Percentiles rank a stretch among this genome's conserved stretches.
Conservation (phyloP, 2,329 filamentous ascomycete species). For the Sclerotinia borealis region DNA sequence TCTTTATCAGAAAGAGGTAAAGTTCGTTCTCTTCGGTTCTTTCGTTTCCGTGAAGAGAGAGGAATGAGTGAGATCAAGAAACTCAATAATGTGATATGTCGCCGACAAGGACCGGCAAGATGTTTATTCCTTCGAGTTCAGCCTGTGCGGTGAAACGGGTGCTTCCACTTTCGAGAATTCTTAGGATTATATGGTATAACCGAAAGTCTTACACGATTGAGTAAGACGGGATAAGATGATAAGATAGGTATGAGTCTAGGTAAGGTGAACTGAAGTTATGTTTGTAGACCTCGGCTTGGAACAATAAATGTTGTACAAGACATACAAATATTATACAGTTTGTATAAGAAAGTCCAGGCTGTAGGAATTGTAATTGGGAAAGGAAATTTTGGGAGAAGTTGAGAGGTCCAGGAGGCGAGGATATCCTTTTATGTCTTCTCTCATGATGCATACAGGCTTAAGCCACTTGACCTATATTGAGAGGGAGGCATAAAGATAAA, state of each 20-base stretch:
- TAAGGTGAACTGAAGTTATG: neutral
- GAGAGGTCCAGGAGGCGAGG: slow-evolving; percentile 10
- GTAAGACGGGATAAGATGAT: neutral
- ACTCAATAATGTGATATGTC: slow-evolving; percentile 9
- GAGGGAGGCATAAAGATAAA: neutral
- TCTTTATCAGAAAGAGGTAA: neutral
- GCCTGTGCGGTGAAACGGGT: slow-evolving; percentile 11
- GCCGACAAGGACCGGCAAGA: slow-evolving; percentile 8
- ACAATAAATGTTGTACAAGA: neutral
- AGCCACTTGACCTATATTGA: slow-evolving; percentile 13
- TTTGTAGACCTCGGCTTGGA: neutral
- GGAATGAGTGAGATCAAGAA: neutral
- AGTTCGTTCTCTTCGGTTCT: neutral
- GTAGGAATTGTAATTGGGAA: neutral
- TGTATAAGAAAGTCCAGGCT: neutral
- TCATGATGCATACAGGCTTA: slow-evolving; percentile 3
- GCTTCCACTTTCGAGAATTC: neutral
- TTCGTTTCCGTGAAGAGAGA: neutral
- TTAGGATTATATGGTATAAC: neutral
- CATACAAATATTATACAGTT: slow-evolving; percentile 1
- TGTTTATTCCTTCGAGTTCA: neutral
- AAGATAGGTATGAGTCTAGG: neutral
- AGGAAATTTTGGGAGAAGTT: neutral
- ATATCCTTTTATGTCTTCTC: slow-evolving; percentile 16
- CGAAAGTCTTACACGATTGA: slow-evolving; percentile 6